phyloP scores from a whole-genome alignment of 169 alveolate species.

The Cryptosporidium sp. region DNA sequence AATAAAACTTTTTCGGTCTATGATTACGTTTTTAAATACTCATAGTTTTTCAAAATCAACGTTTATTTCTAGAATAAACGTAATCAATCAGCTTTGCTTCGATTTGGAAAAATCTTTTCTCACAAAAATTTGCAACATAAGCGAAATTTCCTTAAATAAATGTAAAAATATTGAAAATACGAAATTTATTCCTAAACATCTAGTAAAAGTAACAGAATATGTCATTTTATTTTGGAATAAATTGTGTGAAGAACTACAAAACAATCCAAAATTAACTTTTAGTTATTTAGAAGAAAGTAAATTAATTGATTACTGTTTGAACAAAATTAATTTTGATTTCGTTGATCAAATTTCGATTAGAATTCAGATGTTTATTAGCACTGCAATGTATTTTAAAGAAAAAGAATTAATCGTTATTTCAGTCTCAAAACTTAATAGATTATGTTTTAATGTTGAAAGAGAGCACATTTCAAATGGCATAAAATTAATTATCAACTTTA shows the following conservation, averaged over 20 bases:
- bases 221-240: constrained; percentile 44
- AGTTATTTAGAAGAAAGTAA: neutral
- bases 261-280: neutral
- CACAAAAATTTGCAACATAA: neutral
- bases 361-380: neutral
- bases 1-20: constrained; percentile 33
- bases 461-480: constrained; percentile 76
- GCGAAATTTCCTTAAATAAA: neutral
- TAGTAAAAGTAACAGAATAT: constrained; percentile 25
- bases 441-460: constrained; percentile 67
- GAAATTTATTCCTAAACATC: constrained; percentile 28
- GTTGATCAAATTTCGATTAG: neutral
- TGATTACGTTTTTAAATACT: constrained; percentile 60
- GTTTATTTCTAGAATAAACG: neutral
- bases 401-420: constrained; percentile 8
- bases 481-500: constrained; percentile 40
- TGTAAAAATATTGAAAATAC: neutral
- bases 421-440: constrained; percentile 18
- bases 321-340: constrained; percentile 30
- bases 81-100: constrained; percentile 7
- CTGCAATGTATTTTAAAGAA: constrained; percentile 22
- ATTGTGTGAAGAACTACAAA: neutral
- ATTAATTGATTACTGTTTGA: constrained; percentile 12
- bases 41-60: neutral
- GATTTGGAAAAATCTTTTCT: neutral